These are phyloP conservation scores for Hypoxylon sp. DNA, from an alignment of 2,329 filamentous ascomycete genomes.

Conservation along the genomic window DNA sequence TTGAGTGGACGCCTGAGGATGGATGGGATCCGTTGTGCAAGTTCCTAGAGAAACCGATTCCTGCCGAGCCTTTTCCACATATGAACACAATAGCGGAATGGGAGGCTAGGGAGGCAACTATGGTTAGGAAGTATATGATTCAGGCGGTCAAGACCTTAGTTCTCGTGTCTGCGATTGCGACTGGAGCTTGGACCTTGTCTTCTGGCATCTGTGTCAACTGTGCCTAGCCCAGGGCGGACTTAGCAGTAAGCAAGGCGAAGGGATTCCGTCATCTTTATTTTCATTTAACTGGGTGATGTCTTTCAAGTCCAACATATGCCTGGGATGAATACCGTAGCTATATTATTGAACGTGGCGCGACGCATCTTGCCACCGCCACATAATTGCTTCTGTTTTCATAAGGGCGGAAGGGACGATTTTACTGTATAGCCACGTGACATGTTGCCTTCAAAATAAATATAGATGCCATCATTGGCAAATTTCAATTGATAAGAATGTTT, in stretches of 20 bases:
- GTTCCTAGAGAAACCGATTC: slow-evolving; percentile 58
- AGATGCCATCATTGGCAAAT: background rate
- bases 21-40: slow-evolving; percentile 61
- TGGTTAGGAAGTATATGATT: background rate
- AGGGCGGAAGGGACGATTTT: too few relatives aligned
- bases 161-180: background rate
- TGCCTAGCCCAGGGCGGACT: background rate
- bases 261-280: background rate
- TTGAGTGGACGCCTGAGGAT: slow-evolving; percentile 58
- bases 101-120: background rate
- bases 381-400: too few relatives aligned
- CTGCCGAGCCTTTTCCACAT: slow-evolving; percentile 36
- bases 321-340: background rate
- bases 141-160: background rate
- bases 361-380: background rate
- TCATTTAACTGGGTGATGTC: background rate
- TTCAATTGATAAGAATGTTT: background rate
- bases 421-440: background rate
- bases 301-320: background rate
- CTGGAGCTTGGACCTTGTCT: background rate
- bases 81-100: slow-evolving; percentile 1
- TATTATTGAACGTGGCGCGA: background rate
- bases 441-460: background rate
- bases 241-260: background rate
- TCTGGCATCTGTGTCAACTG: background rate